Percentiles rank a stretch among this genome's conserved stretches.
phyloP scores from a whole-genome alignment of 192 early-diverging fungal species.

The Backusella liffmaniae region DNA sequence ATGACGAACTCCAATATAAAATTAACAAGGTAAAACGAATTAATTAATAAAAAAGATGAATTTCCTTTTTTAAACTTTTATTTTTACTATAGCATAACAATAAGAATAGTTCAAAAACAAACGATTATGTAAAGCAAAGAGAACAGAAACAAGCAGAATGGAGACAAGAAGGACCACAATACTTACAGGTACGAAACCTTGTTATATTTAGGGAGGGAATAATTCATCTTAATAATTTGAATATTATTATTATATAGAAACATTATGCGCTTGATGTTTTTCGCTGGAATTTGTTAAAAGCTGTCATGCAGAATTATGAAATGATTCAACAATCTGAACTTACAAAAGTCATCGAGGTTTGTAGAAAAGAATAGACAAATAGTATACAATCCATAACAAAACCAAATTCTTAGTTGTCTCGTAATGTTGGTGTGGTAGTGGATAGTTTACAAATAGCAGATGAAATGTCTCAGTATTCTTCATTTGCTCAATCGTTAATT shows the following conservation, averaged over 20 bases:
- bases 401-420: not conserved
- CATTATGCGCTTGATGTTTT: conserved; percentile 25
- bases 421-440: not conserved
- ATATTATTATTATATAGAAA: conserved; percentile 3
- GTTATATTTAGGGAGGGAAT: not conserved
- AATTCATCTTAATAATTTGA: not conserved
- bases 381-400: not conserved
- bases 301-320: conserved; percentile 20
- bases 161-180: conserved; percentile 11
- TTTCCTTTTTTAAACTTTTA: not conserved
- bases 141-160: conserved; percentile 17
- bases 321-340: conserved; percentile 29
- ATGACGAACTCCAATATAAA: conserved; percentile 33
- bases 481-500: not conserved
- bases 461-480: not conserved
- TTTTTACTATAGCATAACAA: not conserved
- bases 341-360: conserved; percentile 25
- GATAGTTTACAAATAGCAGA: conserved; percentile 8
- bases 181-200: conserved; percentile 12
- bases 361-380: not conserved
- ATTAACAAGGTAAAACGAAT: conserved; percentile 16
- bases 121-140: conserved; percentile 5
- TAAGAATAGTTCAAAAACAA: not conserved
- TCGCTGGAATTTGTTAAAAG: conserved; percentile 21
- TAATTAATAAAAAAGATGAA: not conserved